Percentiles rank a stretch among this genome's conserved stretches.
Conservation (phyloP, 805 yeast genomes). For the Nakazawaea wickerhamii region DNA sequence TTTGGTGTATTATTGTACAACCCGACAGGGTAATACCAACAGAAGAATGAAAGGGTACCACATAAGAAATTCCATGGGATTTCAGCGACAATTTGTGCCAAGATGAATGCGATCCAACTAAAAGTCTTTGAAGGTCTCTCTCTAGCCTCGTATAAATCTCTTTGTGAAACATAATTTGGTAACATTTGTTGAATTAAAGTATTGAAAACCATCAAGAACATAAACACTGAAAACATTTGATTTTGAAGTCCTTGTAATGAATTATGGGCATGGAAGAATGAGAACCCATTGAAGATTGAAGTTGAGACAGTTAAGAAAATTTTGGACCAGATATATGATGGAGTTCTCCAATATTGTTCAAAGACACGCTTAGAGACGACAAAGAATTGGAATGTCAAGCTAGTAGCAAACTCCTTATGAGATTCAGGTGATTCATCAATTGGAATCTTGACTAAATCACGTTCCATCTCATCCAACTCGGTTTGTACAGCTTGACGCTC, state of each 20-base stretch:
- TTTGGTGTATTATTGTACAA: slow-evolving; percentile 53
- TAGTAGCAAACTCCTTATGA: slow-evolving; percentile 38
- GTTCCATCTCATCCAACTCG: slow-evolving; percentile 63
- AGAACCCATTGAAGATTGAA: slow-evolving; percentile 61
- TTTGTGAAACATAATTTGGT: slow-evolving; percentile 55
- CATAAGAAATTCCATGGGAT: slow-evolving; percentile 56
- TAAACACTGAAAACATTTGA: slow-evolving; percentile 73
- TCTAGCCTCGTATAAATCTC: slow-evolving; percentile 66
- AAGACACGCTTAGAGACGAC: slow-evolving; percentile 47
- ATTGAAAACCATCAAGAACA: slow-evolving; percentile 53
- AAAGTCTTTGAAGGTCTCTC: slow-evolving; percentile 71
- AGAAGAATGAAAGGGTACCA: slow-evolving; percentile 59
- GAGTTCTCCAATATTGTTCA: slow-evolving; percentile 64
- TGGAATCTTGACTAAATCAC: slow-evolving; percentile 40
- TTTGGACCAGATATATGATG: slow-evolving; percentile 54
- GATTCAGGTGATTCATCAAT: slow-evolving; percentile 27
- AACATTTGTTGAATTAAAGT: slow-evolving; percentile 58
- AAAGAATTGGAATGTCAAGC: slow-evolving; percentile 33
- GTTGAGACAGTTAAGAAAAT: slow-evolving; percentile 45
- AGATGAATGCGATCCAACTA: slow-evolving; percentile 57
- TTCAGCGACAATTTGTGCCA: slow-evolving; percentile 60
- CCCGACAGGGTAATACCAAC: slow-evolving; percentile 72
- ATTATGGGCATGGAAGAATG: slow-evolving; percentile 59
- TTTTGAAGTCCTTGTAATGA: slow-evolving; percentile 71
- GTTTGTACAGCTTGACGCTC: slow-evolving; percentile 53